These are phyloP conservation scores for Cercospora sp. DNA, from an alignment of 2,329 filamentous ascomycete species.

Conservation along the genomic window DNA sequence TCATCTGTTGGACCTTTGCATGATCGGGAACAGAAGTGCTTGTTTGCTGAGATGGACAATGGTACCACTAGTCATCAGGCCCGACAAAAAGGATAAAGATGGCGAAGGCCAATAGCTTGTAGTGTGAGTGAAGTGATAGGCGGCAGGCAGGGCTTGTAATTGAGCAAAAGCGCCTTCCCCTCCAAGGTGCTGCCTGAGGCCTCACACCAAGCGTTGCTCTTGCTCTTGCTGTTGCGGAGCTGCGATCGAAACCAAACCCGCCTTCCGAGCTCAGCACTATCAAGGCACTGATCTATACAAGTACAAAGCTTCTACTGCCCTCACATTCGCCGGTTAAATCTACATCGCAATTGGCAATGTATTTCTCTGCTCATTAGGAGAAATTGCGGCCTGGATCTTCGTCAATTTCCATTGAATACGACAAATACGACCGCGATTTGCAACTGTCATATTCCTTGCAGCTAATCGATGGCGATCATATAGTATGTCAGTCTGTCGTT, in stretches of 20 bases:
- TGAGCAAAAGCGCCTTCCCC: not conserved
- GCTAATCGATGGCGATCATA: not conserved
- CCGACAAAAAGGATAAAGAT: not conserved
- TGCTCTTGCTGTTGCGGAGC: not conserved
- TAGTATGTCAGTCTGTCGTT: not conserved
- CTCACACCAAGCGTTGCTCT: not conserved
- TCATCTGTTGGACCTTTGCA: not conserved
- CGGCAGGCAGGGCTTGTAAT: not conserved
- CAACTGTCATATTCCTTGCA: not conserved
- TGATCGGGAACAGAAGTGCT: not conserved
- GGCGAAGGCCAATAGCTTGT: not conserved
- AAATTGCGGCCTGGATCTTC: not conserved
- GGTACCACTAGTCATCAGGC: not conserved
- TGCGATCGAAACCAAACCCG: not conserved
- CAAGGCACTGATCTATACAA: not conserved
- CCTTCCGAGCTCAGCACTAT: not conserved
- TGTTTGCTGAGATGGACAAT: not conserved
- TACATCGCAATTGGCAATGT: not conserved
- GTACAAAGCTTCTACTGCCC: not conserved
- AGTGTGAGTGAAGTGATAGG: not conserved
- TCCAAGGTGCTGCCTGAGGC: not conserved
- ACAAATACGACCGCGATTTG: not conserved
- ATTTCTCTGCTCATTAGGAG: not conserved
- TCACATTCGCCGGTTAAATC: not conserved
- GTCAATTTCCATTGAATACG: not conserved